Percentiles rank a stretch among this genome's conserved stretches.
These are phyloP conservation scores for Acidiella bohemica DNA, from an alignment of 495 filamentous ascomycete species.

Conservation along the genomic window DNA sequence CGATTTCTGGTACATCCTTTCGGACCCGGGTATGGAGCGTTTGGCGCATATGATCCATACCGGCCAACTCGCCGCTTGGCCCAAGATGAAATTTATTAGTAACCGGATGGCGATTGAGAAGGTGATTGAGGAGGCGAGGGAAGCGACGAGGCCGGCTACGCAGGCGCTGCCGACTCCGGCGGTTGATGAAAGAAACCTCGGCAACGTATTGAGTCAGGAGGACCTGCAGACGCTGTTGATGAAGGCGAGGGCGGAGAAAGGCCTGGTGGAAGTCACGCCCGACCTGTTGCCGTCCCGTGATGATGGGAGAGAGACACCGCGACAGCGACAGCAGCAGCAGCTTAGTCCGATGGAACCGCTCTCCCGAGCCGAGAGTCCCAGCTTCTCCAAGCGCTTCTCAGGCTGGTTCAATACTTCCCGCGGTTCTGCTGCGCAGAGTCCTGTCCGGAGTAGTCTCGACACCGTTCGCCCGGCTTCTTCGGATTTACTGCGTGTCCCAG, in stretches of 20 bases:
- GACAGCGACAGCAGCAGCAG: not conserved
- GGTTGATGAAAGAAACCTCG: not conserved
- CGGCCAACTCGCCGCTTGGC: constrained; percentile 74
- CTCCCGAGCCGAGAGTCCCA: constrained; percentile 23
- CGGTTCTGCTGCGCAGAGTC: not conserved
- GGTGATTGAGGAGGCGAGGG: constrained; percentile 45
- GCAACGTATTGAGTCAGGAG: constrained; percentile 14
- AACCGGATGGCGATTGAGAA: constrained; percentile 77
- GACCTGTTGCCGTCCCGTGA: no score
- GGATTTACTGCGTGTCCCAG: constrained; percentile 1
- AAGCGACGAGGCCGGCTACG: constrained; percentile 1
- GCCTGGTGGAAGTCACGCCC: constrained; percentile 4
- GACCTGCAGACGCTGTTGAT: constrained; percentile 15
- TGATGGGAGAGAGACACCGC: no score
- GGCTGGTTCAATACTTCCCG: constrained; percentile 19
- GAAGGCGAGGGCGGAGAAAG: constrained; percentile 4
- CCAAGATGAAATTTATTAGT: constrained; percentile 77
- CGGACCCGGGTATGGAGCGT: constrained; percentile 60
- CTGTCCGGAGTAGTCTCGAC: not conserved
- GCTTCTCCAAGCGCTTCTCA: constrained; percentile 19
- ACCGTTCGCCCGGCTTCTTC: constrained; percentile 2
- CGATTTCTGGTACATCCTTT: constrained; percentile 78
- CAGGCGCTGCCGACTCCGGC: constrained; percentile 4
- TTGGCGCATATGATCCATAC: constrained; percentile 77
- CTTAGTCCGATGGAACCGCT: not conserved